These are phyloP conservation scores for Helichrysum umbraculigerum DNA, from an alignment of 129 eudicot species.

Conservation along the genomic window DNA sequence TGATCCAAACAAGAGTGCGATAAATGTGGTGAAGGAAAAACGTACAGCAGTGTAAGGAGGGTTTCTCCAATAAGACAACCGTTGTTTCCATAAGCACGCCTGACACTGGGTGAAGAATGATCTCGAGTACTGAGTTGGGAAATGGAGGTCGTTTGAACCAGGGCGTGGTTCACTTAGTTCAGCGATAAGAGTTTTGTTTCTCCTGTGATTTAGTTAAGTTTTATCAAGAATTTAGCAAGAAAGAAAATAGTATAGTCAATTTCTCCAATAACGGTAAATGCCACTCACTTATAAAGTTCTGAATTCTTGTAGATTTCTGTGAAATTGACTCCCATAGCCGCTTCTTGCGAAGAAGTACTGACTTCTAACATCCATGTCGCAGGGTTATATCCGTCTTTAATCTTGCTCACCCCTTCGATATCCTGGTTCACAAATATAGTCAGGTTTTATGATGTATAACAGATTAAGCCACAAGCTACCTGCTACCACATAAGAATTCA, in stretches of 20 bases:
- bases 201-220: conserved; percentile 45
- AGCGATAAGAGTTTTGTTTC: conserved; percentile 51
- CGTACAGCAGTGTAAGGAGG: conserved; percentile 73
- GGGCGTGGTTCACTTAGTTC: conserved; percentile 61
- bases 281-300: conserved; percentile 45
- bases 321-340: conserved; percentile 58
- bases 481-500: not conserved
- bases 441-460: too few relatives aligned
- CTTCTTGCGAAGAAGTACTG: conserved; percentile 56
- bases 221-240: conserved; percentile 13
- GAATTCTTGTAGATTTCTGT: conserved; percentile 61
- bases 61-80: conserved; percentile 77
- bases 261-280: not conserved
- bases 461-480: too few relatives aligned
- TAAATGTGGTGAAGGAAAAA: conserved; percentile 49
- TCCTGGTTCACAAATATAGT: conserved; percentile 25
- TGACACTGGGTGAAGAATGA: conserved; percentile 53
- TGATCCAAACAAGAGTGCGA: conserved; percentile 61
- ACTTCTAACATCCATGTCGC: conserved; percentile 94
- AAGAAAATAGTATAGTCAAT: not conserved
- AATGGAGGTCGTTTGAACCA: conserved; percentile 56
- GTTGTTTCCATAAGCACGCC: conserved; percentile 80
- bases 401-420: conserved; percentile 56
- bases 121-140: conserved; percentile 57
- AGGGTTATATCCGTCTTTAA: conserved; percentile 68